Evolutionary conservation across 106 monocot genomes (phyloP), one percentile per base, ranked within the genome.

Genomic region (Dioscorea alata): DNA sequence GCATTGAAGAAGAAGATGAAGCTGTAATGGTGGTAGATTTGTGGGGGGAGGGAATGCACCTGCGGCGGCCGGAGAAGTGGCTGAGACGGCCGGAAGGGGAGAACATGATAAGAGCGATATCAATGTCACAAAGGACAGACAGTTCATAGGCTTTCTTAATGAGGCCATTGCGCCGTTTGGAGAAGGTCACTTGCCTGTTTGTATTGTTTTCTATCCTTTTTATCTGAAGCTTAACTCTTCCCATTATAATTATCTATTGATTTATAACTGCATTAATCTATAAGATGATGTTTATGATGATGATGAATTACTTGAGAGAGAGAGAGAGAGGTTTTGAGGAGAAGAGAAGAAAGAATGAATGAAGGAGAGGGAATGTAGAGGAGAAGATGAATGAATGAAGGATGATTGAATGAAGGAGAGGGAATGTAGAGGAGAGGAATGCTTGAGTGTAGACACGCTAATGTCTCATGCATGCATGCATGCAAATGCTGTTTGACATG

Each of bases 71-170:
- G 20, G 94, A 88, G 86, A 95, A 95, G 64, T 86, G 79, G 78
- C 91, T 95, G 34, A 95, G 84, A 6, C 73, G 49, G 25, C 82
- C 83, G 42, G 95, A 91, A 48, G 88, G 83, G n/a, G 95, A 95
- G 79, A 95, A 95, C 83, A 91, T 85, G 77, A 95, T 84, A 52
- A 95, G 86, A 2, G 86, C 88, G 66, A 95, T 82, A 42, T 95
- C 85, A 51, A 88, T 91, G 68, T 91, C 94, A 62, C 94, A 95
- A 9, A 95, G 80, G n/a, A 95, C 83, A 19, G 91, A 91, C 50
- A 95, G 85, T 75, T 95, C 91, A 50, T 95, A 88, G 4, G 91
- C 91, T 52, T 95, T 95, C 76, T 95, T 95, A 79, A 91, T 84
- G 80, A 95, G 91, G 2, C 94, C 94, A 82, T 86, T 88, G 18